Base-by-base conservation (phyloP, 352 stramenopile genomes). In the Globisporangium paddicum region DNA sequence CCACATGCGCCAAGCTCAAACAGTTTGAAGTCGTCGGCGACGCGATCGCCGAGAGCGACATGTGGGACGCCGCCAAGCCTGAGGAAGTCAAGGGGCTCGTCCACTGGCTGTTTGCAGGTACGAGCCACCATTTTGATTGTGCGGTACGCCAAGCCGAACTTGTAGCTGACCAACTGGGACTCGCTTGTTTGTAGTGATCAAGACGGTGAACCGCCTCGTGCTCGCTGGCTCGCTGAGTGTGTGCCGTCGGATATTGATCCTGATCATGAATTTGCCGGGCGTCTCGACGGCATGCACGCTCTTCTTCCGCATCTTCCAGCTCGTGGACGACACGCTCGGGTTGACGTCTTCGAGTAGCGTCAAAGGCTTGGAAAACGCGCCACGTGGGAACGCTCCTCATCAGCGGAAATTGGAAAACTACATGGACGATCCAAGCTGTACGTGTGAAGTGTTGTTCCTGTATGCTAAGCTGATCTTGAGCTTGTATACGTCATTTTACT, bases 181-280 rank as follows among this genome's bases (percentile, higher is more conserved):
- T 30, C n/a, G 25, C 10, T 18, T 51, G 1, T 23, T 37, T 55
- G 34, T 58, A 62, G 72, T 89, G 26, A 73, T 73, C 38, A 73
- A 73, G 19, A 89, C 72, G 32, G 63, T 93, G 59, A 88, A 82
- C 48, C 68, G 70, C 52, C 60, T 93, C 19, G 68, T 75, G 53
- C 25, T 86, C 8, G 63, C 64, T 6, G 67, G 69, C 19, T 76
- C 83, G 3, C 38, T 86, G n/a, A 62, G 79, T 47, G 60, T 86
- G 40, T 93, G 81, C 46, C 73, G 77, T 34, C 69, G 77, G 32
- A 79, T 93, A 53, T 88, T 86, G 67, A 82, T 89, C 62, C 55
- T 93, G 32, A 71, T 93, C 32, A 83, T 87, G 75, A 87, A 73
- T 62, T 62, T 93, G 25, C 80, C 83, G 11, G 83, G 81, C 41